Conservation (phyloP, 371 early-diverging fungal species). For the Mucor saturninus region DNA sequence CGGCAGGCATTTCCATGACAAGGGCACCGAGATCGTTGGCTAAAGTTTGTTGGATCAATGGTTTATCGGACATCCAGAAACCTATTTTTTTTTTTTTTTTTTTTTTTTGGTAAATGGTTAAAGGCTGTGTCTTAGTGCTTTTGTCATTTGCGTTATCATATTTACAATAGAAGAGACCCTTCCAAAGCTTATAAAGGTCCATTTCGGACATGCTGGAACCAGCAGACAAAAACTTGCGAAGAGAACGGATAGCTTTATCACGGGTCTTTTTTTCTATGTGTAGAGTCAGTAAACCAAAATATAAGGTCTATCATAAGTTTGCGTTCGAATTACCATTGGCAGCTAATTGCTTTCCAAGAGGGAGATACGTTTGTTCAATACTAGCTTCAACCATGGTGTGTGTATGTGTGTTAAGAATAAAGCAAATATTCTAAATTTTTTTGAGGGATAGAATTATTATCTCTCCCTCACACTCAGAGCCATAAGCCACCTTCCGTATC, state of each 20-base stretch:
- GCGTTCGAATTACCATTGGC: conserved; percentile 54
- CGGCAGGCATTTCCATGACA: conserved; percentile 60
- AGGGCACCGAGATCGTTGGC: conserved; percentile 78
- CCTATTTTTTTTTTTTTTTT: conserved; percentile 47
- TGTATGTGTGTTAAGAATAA: background rate
- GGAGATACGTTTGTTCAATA: conserved; percentile 36
- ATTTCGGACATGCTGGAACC: conserved; percentile 61
- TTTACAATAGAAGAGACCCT: conserved; percentile 92
- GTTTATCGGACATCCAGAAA: conserved; percentile 96
- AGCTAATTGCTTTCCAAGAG: conserved; percentile 70
- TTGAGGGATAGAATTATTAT: conserved; percentile 11
- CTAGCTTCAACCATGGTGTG: conserved; percentile 15
- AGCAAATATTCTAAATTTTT: background rate
- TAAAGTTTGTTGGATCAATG: conserved; percentile 86
- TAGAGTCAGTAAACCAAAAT: background rate
- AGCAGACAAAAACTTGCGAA: conserved; percentile 64
- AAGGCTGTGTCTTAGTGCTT: too few relatives aligned
- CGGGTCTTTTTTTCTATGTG: conserved; percentile 79
- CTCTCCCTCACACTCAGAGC: background rate
- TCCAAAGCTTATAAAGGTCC: conserved; percentile 90
- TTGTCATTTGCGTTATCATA: background rate
- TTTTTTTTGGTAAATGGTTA: too few relatives aligned
- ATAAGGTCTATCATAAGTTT: background rate
- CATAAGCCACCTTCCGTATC: conserved; percentile 9
- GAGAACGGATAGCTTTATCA: conserved; percentile 80